These are phyloP conservation scores for Lenwebbia sp. DNA, from an alignment of 345 rosid species.

Conservation along the genomic window DNA sequence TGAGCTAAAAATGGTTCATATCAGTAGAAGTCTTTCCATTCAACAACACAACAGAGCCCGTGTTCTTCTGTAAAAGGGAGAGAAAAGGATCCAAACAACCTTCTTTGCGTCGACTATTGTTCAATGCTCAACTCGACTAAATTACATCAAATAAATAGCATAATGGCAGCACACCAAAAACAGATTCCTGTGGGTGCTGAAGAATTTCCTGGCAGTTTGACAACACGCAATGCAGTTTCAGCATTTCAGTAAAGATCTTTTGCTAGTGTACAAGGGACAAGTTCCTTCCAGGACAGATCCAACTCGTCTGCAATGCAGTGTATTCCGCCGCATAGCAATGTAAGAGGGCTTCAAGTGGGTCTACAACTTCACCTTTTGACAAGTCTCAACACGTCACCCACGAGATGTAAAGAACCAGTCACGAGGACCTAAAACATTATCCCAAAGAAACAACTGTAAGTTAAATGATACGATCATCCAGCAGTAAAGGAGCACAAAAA, in stretches of 20 bases:
- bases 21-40: not conserved
- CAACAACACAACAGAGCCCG: not conserved
- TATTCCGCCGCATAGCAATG: not conserved
- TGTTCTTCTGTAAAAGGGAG: not conserved
- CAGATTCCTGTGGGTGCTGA: not conserved
- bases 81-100: not conserved
- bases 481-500: not conserved
- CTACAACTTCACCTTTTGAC: constrained; percentile 38
- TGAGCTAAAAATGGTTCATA: not conserved
- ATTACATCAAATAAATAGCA: not conserved
- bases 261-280: not conserved
- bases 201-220: not conserved
- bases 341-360: not conserved
- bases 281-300: not conserved
- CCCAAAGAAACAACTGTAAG: not conserved
- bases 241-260: not conserved
- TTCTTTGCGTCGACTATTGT: not conserved
- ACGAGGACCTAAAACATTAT: constrained; percentile 55
- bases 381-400: constrained; percentile 80
- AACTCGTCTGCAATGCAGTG: not conserved
- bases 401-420: constrained; percentile 81
- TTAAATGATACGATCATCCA: not conserved
- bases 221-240: not conserved
- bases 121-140: not conserved
- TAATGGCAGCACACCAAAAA: not conserved